A percentile compares a stretch with the other conserved stretches of the same genome.
phyloP scores from a whole-genome alignment of 192 early-diverging fungal genomes.

The Backusella mclennaniae region DNA sequence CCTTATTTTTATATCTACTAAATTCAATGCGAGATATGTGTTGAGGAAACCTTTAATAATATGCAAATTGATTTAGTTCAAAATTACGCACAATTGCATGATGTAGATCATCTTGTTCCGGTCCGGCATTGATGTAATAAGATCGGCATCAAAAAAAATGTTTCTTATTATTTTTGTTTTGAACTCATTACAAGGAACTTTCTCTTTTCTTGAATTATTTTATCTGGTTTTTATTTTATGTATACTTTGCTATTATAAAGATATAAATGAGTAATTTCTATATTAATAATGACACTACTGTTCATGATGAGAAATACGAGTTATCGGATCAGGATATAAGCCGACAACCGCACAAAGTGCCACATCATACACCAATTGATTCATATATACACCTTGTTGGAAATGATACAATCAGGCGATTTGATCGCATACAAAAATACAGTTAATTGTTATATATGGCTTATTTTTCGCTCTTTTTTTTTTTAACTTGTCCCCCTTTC shows the following conservation, averaged over 20 bases:
- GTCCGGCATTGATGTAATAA: background rate
- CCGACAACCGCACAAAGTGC: background rate
- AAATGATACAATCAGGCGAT: background rate
- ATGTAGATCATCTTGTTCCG: background rate
- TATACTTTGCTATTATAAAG: background rate
- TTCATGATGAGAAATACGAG: background rate
- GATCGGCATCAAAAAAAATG: background rate
- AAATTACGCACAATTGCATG: no score
- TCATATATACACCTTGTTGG: background rate
- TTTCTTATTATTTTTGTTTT: background rate
- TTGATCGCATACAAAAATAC: background rate
- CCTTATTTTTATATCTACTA: no score
- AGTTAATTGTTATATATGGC: background rate
- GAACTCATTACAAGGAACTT: background rate
- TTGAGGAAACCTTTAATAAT: no score
- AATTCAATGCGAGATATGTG: no score
- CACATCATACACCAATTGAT: background rate
- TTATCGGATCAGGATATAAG: background rate
- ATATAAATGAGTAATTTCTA: background rate
- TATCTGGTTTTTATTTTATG: background rate
- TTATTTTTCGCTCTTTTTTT: background rate
- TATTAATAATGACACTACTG: background rate
- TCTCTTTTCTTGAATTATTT: background rate
- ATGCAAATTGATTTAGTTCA: no score
- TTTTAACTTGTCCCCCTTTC: background rate